Conservation (phyloP, 2,329 filamentous ascomycete species). For the Beauveria caledonica region DNA sequence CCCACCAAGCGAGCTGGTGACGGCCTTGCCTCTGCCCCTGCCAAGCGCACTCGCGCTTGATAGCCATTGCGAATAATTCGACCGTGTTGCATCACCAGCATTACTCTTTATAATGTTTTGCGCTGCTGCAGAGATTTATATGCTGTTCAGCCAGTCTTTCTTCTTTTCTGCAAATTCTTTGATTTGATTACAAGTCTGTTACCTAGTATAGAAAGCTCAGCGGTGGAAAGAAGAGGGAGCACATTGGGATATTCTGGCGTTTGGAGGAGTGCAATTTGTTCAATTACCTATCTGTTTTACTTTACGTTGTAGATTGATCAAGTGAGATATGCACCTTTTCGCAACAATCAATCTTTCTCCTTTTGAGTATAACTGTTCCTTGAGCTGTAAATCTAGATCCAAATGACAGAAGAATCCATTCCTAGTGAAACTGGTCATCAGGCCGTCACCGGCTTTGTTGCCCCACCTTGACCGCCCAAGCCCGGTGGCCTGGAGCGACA, state of each 20-base stretch:
- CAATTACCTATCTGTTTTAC: constrained; percentile 8
- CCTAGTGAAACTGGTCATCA: neutral
- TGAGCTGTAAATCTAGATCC: neutral
- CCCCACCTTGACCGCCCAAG: constrained; percentile 5
- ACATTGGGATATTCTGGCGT: constrained; percentile 9
- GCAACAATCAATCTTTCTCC: neutral
- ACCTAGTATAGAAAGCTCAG: constrained; percentile 1
- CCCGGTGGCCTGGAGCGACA: neutral
- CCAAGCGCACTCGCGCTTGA: constrained; percentile 30
- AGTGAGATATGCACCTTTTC: neutral
- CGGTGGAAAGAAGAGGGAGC: constrained; percentile 1
- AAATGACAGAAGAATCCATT: neutral
- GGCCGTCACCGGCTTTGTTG: neutral
- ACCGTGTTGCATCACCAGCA: constrained; percentile 7
- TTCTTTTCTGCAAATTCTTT: constrained; percentile 9
- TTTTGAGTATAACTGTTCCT: too few relatives aligned
- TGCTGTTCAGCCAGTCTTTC: neutral
- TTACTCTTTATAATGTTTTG: constrained; percentile 6
- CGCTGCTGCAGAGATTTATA: neutral
- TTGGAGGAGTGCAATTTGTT: constrained; percentile 6
- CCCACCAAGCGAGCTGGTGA: constrained; percentile 34
- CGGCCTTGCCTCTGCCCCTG: constrained; percentile 20
- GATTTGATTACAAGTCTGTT: neutral
- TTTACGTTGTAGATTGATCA: constrained; percentile 6
- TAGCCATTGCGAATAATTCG: neutral